Evolutionary conservation across 2,329 filamentous ascomycete genomes (phyloP).

Genomic region (Ampelomyces quisqualis): DNA sequence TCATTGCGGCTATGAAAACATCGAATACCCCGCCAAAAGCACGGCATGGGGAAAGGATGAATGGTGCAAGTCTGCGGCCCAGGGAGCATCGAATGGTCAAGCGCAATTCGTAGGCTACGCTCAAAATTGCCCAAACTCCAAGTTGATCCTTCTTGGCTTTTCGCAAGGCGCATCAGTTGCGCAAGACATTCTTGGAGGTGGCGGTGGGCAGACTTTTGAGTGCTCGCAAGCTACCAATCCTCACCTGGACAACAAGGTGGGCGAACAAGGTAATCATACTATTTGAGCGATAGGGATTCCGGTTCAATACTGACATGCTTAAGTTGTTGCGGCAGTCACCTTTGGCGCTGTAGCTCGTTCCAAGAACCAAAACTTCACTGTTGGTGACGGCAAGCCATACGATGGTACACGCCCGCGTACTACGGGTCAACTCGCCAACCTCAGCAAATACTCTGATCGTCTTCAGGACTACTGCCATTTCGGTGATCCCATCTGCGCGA

Average conservation of each 20-base stretch:
- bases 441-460: slow-evolving; percentile 33
- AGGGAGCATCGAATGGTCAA: slow-evolving; percentile 26
- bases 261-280: background rate
- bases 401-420: slow-evolving; percentile 27
- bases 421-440: slow-evolving; percentile 15
- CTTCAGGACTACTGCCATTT: slow-evolving; percentile 66
- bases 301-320: slow-evolving; percentile 1
- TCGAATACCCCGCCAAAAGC: slow-evolving; percentile 32
- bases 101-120: slow-evolving; percentile 27
- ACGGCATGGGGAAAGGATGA: slow-evolving; percentile 23
- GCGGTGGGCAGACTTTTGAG: slow-evolving; percentile 27
- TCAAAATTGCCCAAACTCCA: slow-evolving; percentile 30
- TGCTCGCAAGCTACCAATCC: slow-evolving; percentile 26
- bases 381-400: slow-evolving; percentile 24
- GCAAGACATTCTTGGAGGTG: slow-evolving; percentile 33
- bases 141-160: slow-evolving; percentile 29
- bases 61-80: slow-evolving; percentile 31
- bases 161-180: slow-evolving; percentile 30
- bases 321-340: slow-evolving; percentile 29
- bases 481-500: slow-evolving; percentile 63
- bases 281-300: background rate
- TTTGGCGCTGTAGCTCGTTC: slow-evolving; percentile 31
- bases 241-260: slow-evolving; percentile 15
- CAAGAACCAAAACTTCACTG: slow-evolving; percentile 25
- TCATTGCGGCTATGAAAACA: slow-evolving; percentile 29